Evolutionary conservation across 2,329 filamentous ascomycete genomes (phyloP).

Genomic region (Sclerotinia glacialis): DNA sequence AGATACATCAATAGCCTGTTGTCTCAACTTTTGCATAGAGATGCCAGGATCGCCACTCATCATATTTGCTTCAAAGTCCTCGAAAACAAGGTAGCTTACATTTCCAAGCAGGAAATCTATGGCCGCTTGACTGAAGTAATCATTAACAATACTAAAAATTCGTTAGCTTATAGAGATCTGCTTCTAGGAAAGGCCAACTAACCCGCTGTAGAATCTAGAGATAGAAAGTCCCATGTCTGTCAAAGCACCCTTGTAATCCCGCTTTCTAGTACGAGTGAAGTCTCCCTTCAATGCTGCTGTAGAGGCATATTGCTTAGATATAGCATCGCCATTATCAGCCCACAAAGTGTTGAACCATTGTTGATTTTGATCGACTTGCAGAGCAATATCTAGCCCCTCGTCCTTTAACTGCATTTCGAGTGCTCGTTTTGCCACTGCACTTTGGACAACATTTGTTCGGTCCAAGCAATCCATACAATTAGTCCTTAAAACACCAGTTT

Average conservation of each 20-base stretch:
- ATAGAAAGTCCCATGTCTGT: slow-evolving; percentile 89
- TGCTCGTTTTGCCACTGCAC: slow-evolving; percentile 79
- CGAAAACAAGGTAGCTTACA: slow-evolving; percentile 79
- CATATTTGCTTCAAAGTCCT: slow-evolving; percentile 92
- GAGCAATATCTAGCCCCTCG: slow-evolving; percentile 72
- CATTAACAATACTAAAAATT: slow-evolving; percentile 78
- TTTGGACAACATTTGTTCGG: slow-evolving; percentile 93
- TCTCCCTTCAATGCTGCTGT: slow-evolving; percentile 96
- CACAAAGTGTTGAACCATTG: slow-evolving; percentile 95
- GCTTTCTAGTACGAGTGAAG: slow-evolving; percentile 86
- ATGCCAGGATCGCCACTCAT: slow-evolving; percentile 90
- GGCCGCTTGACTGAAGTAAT: slow-evolving; percentile 92
- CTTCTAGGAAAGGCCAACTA: slow-evolving; percentile 35
- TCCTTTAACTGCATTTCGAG: slow-evolving; percentile 75
- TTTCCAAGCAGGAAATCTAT: slow-evolving; percentile 94
- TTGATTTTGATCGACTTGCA: slow-evolving; percentile 73
- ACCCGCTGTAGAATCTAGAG: slow-evolving; percentile 69
- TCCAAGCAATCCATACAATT: slow-evolving; percentile 99
- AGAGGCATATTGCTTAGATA: slow-evolving; percentile 93
- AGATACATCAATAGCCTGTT: slow-evolving; percentile 86
- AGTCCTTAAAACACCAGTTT: slow-evolving; percentile 79
- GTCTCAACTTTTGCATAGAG: slow-evolving; percentile 77
- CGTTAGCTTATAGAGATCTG: slow-evolving; percentile 18
- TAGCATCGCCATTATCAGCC: slow-evolving; percentile 96
- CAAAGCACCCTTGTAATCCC: slow-evolving; percentile 85